phyloP scores from a whole-genome alignment of 305 asterid genomes.

The Ajuga reptans region DNA sequence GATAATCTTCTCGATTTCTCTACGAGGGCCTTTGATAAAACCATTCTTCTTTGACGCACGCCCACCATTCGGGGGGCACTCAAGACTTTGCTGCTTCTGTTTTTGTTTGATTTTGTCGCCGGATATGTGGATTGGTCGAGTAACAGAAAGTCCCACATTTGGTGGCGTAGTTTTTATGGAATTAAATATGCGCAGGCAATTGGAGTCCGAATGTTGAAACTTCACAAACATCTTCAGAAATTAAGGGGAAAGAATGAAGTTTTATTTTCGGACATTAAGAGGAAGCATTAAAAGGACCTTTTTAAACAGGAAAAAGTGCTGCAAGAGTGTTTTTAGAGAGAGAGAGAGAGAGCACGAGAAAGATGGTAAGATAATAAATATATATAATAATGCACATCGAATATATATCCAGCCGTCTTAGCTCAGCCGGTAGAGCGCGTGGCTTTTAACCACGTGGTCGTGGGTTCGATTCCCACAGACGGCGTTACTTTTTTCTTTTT shows the following conservation, averaged over 20 bases:
- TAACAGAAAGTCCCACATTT: constrained; percentile 29
- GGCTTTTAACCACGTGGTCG: constrained; percentile 75
- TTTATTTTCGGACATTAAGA: no score
- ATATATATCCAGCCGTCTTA: no score
- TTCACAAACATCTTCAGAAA: constrained; percentile 40
- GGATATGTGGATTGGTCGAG: constrained; percentile 34
- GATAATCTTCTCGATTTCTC: constrained; percentile 21
- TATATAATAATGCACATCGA: no score
- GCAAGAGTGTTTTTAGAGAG: not conserved
- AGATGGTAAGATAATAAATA: no score
- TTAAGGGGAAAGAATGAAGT: not conserved
- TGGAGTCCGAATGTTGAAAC: constrained; percentile 47
- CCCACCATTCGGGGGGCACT: constrained; percentile 11
- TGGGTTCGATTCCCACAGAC: constrained; percentile 68
- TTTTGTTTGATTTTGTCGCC: constrained; percentile 25
- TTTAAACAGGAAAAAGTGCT: not conserved
- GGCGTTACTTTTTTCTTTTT: no score
- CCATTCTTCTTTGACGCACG: constrained; percentile 17
- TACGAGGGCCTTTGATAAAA: constrained; percentile 20
- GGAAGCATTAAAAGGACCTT: not conserved
- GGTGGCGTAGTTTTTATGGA: constrained; percentile 34
- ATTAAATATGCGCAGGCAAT: constrained; percentile 33
- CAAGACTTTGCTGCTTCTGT: constrained; percentile 23
- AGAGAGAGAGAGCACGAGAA: no score
- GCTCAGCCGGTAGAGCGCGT: constrained; percentile 65